Percentiles rank a stretch among this genome's conserved stretches.
Evolutionary conservation across 2,329 filamentous ascomycete genomes (phyloP).

Genomic region (Beauveria australis): DNA sequence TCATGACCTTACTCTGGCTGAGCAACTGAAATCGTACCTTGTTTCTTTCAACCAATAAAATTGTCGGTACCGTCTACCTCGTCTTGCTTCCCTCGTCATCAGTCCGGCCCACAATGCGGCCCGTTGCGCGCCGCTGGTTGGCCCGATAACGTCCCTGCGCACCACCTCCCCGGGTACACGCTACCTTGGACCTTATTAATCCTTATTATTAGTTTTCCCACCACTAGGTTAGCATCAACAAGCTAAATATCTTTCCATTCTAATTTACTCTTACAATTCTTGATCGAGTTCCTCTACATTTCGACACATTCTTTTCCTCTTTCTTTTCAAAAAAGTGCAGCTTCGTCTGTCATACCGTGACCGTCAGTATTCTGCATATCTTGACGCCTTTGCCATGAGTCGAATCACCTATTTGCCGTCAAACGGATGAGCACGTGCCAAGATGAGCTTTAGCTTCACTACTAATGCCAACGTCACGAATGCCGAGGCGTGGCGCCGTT

Average conservation of each 20-base stretch:
- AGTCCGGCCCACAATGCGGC: conserved; percentile 2
- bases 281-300: too few relatives aligned
- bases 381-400: background rate
- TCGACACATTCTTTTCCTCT: too few relatives aligned
- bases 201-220: too few relatives aligned
- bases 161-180: background rate
- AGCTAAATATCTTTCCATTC: too few relatives aligned
- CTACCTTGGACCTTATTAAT: background rate
- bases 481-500: conserved; percentile 6
- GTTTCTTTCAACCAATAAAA: background rate
- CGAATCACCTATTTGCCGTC: background rate
- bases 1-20: too few relatives aligned
- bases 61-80: background rate
- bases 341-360: background rate
- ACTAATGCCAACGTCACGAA: background rate
- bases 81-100: background rate
- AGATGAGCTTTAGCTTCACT: background rate
- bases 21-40: too few relatives aligned
- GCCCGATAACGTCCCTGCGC: conserved; percentile 1
- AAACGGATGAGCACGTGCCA: conserved; percentile 6
- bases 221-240: too few relatives aligned
- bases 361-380: background rate
- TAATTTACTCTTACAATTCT: too few relatives aligned
- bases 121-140: conserved; percentile 1
- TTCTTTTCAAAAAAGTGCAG: background rate